phyloP scores from a whole-genome alignment of 768 basidiomycete genomes.

The Rhodosporidiobolus odoratus region DNA sequence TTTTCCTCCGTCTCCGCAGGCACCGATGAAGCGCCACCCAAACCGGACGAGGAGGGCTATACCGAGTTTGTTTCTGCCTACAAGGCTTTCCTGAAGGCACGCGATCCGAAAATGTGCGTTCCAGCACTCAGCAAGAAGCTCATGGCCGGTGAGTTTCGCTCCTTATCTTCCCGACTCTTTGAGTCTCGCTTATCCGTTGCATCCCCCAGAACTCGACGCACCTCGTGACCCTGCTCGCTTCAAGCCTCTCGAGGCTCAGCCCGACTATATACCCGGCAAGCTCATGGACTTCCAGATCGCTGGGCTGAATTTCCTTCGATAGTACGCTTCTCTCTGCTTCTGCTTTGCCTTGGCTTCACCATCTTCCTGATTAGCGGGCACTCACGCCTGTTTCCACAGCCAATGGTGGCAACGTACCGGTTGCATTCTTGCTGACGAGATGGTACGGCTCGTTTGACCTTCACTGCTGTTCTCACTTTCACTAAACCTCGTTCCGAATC shows the following conservation, averaged over 20 bases:
- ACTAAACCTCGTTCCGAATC: neutral
- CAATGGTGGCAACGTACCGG: constrained; percentile 83
- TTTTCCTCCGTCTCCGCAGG: neutral
- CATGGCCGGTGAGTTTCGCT: constrained; percentile 31
- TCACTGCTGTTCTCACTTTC: neutral
- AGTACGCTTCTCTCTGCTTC: neutral
- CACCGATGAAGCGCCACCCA: constrained; percentile 23
- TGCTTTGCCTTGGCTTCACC: neutral
- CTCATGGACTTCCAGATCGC: constrained; percentile 49
- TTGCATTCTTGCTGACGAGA: constrained; percentile 92
- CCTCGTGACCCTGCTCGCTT: constrained; percentile 47
- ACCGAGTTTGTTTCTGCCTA: constrained; percentile 65
- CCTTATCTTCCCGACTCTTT: neutral
- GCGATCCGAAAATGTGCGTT: constrained; percentile 54
- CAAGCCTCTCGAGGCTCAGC: constrained; percentile 55
- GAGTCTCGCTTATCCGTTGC: neutral
- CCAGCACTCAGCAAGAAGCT: constrained; percentile 49
- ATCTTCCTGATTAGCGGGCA: constrained; percentile 74
- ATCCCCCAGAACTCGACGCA: constrained; percentile 37
- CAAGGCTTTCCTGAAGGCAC: constrained; percentile 59
- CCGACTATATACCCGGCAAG: constrained; percentile 55
- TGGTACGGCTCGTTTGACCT: constrained; percentile 50
- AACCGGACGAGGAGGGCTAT: constrained; percentile 55
- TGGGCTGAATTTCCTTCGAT: constrained; percentile 48
- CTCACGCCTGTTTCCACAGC: constrained; percentile 49